Conservation (phyloP, 1,139 yeast genomes). For the Geotrichum australiense region DNA sequence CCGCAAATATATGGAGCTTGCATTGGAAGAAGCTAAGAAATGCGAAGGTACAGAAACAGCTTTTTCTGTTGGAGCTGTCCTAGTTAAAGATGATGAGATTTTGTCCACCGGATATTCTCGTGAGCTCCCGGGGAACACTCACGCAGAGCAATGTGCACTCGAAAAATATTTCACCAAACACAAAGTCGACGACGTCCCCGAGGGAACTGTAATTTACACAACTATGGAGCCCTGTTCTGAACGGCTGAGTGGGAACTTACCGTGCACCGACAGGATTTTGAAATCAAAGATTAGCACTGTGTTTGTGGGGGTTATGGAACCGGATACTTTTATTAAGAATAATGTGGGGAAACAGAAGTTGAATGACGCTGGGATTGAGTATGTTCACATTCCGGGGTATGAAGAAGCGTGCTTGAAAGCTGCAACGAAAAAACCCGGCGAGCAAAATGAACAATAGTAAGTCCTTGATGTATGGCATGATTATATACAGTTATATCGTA, state of each 20-base stretch:
- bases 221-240: constrained; percentile 98
- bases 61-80: constrained; percentile 87
- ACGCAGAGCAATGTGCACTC: constrained; percentile 94
- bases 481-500: too few species aligned
- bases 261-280: constrained; percentile 78
- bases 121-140: constrained; percentile 92
- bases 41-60: constrained; percentile 84
- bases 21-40: constrained; percentile 68
- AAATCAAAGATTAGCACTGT: constrained; percentile 57
- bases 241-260: constrained; percentile 81
- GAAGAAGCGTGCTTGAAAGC: constrained; percentile 64
- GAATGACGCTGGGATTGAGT: constrained; percentile 52
- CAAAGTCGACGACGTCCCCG: constrained; percentile 48
- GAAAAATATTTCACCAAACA: constrained; percentile 54
- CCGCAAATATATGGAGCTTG: constrained; percentile 49
- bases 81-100: constrained; percentile 60
- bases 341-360: constrained; percentile 59
- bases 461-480: too few species aligned
- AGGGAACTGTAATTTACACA: constrained; percentile 78
- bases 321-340: constrained; percentile 75
- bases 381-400: constrained; percentile 75
- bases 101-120: constrained; percentile 81
- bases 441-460: too few species aligned
- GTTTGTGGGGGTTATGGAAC: constrained; percentile 90
- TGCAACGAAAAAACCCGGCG: constrained; percentile 70